Evolutionary conservation across 108 stramenopile species (phyloP).

Genomic region (Cyclotella distinguenda): DNA sequence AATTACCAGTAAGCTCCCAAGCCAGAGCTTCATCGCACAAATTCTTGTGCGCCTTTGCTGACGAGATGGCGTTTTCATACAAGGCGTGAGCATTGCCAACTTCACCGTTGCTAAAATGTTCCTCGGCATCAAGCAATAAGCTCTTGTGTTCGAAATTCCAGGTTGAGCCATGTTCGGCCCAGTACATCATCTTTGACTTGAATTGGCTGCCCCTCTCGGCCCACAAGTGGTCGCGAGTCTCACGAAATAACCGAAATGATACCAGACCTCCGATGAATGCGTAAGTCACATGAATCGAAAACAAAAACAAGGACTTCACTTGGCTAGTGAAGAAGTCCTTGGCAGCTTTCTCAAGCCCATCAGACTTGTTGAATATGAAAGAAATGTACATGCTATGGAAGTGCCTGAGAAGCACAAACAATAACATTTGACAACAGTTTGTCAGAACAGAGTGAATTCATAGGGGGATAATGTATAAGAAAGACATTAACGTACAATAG

Average conservation of each 20-base stretch:
- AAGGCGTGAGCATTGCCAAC: slow-evolving; percentile 2
- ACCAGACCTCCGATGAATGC: slow-evolving; percentile 10
- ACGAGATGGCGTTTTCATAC: slow-evolving; percentile 28
- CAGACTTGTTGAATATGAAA: background rate
- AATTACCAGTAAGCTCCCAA: slow-evolving; percentile 20
- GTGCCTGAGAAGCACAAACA: background rate
- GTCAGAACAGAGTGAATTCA: too few species aligned
- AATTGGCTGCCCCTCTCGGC: slow-evolving; percentile 2
- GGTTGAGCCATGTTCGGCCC: slow-evolving; percentile 4
- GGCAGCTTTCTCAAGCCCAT: background rate
- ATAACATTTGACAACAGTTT: too few species aligned
- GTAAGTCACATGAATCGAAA: background rate
- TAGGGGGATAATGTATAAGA: too few species aligned
- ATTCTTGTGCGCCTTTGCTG: slow-evolving; percentile 23
- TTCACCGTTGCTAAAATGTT: slow-evolving; percentile 18
- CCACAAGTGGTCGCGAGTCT: slow-evolving; percentile 4
- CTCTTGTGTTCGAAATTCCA: slow-evolving; percentile 31
- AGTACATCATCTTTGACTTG: slow-evolving; percentile 4
- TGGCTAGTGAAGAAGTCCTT: background rate
- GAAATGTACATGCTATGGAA: background rate
- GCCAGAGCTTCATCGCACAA: slow-evolving; percentile 28
- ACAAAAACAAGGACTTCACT: background rate
- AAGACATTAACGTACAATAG: too few species aligned
- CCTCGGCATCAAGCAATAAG: slow-evolving; percentile 26
- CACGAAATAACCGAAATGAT: slow-evolving; percentile 19